A percentile compares a stretch with the other conserved stretches of the same genome.
Conservation (phyloP, 345 rosid genomes). For the Boechera stricta region DNA sequence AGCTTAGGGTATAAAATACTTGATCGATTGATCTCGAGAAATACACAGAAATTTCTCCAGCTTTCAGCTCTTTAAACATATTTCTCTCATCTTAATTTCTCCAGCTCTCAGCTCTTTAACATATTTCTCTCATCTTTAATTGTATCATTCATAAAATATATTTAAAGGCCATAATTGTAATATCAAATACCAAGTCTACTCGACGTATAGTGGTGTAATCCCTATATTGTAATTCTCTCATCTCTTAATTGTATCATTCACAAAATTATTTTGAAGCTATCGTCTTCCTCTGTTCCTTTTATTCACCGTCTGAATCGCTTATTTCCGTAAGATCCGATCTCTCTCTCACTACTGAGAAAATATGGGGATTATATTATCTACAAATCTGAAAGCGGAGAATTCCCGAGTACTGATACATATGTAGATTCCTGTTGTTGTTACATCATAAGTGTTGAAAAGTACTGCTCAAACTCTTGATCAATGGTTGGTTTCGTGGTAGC, state of each 20-base stretch:
- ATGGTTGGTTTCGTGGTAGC: conserved; percentile 62
- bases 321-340: not conserved
- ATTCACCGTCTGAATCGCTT: no score
- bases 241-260: not conserved
- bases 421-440: conserved; percentile 24
- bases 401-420: not conserved
- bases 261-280: not conserved
- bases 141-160: no score
- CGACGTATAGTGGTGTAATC: not conserved
- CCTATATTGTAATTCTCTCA: not conserved
- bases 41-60: no score
- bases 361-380: conserved; percentile 1
- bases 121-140: no score
- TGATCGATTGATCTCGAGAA: no score
- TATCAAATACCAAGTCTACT: not conserved
- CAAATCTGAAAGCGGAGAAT: not conserved
- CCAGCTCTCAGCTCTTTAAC: no score
- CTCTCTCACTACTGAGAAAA: not conserved
- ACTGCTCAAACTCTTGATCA: conserved; percentile 90
- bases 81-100: no score
- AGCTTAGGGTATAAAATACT: no score
- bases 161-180: not conserved
- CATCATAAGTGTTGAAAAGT: conserved; percentile 83
- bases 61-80: no score
- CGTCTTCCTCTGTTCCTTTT: not conserved